These are phyloP conservation scores for Glaciozyma antarctica DNA, from an alignment of 768 basidiomycete species.

Conservation along the genomic window DNA sequence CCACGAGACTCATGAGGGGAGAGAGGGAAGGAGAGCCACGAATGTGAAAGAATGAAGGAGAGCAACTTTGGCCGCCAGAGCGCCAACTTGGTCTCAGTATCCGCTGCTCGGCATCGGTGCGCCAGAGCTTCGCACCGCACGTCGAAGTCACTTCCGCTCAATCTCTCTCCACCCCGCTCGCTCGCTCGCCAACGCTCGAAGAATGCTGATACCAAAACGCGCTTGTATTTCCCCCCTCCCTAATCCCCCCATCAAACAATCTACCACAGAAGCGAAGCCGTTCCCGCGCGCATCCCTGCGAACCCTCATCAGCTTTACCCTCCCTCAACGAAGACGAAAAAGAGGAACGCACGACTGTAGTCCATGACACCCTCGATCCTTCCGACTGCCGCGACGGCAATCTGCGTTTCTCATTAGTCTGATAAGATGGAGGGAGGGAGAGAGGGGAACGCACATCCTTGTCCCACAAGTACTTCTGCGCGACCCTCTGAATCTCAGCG, in stretches of 20 bases:
- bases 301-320: neutral
- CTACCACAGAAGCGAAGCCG: constrained; percentile 20
- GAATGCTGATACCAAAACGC: neutral
- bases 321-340: neutral
- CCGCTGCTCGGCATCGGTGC: too few relatives aligned
- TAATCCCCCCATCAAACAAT: neutral
- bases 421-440: too few relatives aligned
- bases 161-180: too few relatives aligned
- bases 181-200: too few relatives aligned
- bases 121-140: too few relatives aligned
- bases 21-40: too few relatives aligned
- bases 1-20: too few relatives aligned
- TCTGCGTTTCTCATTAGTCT: constrained; percentile 41
- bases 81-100: too few relatives aligned
- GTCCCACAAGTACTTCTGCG: constrained; percentile 66
- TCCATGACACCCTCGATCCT: constrained; percentile 84
- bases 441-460: constrained; percentile 58
- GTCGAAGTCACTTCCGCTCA: too few relatives aligned
- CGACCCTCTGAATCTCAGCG: constrained; percentile 85
- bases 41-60: too few relatives aligned
- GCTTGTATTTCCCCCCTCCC: neutral
- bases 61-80: too few relatives aligned
- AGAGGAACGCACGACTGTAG: constrained; percentile 59
- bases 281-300: constrained; percentile 14
- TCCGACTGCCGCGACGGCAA: constrained; percentile 81